A percentile compares a stretch with the other conserved stretches of the same genome.
phyloP scores from a whole-genome alignment of 2,329 filamentous ascomycete genomes.

The Dactylellina drechsleri region DNA sequence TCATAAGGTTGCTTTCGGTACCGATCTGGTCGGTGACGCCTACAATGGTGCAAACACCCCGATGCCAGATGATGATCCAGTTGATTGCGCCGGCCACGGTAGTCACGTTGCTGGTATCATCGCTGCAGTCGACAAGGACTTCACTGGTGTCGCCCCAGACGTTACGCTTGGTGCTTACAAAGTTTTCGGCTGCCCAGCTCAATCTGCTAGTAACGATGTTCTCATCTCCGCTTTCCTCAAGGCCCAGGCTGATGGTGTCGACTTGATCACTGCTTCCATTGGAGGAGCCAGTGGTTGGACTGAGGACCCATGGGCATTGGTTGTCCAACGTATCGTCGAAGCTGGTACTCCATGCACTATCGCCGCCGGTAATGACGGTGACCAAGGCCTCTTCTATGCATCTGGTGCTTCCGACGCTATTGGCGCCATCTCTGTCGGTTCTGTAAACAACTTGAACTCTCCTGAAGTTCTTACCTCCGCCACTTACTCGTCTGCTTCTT shows the following conservation, averaged over 20 bases:
- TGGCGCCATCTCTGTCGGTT: constrained; percentile 64
- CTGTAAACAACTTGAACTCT: constrained; percentile 60
- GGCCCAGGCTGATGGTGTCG: constrained; percentile 60
- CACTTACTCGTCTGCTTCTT: constrained; percentile 53
- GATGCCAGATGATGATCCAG: constrained; percentile 55
- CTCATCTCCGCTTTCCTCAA: constrained; percentile 60
- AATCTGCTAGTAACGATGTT: constrained; percentile 58
- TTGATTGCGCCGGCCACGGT: constrained; percentile 58
- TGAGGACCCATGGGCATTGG: constrained; percentile 62
- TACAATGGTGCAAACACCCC: constrained; percentile 51
- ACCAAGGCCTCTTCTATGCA: constrained; percentile 65
- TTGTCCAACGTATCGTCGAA: constrained; percentile 63
- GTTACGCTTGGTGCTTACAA: constrained; percentile 60
- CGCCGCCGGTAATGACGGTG: constrained; percentile 67
- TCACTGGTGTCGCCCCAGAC: constrained; percentile 59
- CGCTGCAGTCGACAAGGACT: constrained; percentile 56
- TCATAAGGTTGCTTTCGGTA: constrained; percentile 56
- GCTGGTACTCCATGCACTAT: constrained; percentile 66
- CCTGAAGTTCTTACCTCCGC: constrained; percentile 59
- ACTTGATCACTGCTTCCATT: constrained; percentile 62
- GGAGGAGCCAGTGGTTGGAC: constrained; percentile 61
- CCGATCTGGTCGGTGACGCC: constrained; percentile 57
- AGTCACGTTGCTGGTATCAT: constrained; percentile 58
- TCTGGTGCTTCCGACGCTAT: constrained; percentile 63
- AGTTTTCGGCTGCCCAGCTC: constrained; percentile 58